These are phyloP conservation scores for Xylaria nigripes DNA, from an alignment of 495 filamentous ascomycete genomes.

Conservation along the genomic window DNA sequence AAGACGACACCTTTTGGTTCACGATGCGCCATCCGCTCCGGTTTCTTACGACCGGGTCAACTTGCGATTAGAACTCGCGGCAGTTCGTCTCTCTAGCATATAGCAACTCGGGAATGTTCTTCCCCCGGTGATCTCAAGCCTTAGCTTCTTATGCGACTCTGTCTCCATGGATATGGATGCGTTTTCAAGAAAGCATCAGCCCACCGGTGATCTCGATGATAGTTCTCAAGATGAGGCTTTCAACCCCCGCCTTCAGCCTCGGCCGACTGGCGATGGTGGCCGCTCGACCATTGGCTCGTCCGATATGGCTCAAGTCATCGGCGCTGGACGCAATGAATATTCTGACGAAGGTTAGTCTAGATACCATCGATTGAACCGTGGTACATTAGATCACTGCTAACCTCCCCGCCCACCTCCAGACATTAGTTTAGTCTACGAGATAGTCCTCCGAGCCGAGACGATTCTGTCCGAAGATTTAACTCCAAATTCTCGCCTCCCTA, in stretches of 20 bases:
- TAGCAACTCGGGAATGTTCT: slow-evolving; percentile 7
- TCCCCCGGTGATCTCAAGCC: background rate
- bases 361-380: background rate
- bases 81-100: slow-evolving; percentile 1
- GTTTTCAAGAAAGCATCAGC: background rate
- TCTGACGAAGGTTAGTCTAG: slow-evolving; percentile 56
- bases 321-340: slow-evolving; percentile 26
- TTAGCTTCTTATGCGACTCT: slow-evolving; percentile 1
- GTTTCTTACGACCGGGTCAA: slow-evolving; percentile 5
- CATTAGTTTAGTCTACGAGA: slow-evolving; percentile 67
- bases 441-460: slow-evolving; percentile 61
- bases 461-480: slow-evolving; percentile 43
- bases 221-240: slow-evolving; percentile 6
- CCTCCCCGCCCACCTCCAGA: slow-evolving; percentile 41
- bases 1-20: background rate
- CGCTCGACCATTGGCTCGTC: slow-evolving; percentile 25
- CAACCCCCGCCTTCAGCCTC: slow-evolving; percentile 9
- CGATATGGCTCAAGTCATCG: slow-evolving; percentile 8
- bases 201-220: slow-evolving; percentile 1
- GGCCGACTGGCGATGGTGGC: slow-evolving; percentile 33
- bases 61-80: slow-evolving; percentile 12
- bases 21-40: slow-evolving; percentile 11
- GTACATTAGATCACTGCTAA: background rate
- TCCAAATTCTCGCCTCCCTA: slow-evolving; percentile 56
- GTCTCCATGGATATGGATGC: slow-evolving; percentile 4